Percentiles rank a stretch among this genome's conserved stretches.
Evolutionary conservation across 345 rosid genomes (phyloP).

Genomic region (Kernera saxatilis): DNA sequence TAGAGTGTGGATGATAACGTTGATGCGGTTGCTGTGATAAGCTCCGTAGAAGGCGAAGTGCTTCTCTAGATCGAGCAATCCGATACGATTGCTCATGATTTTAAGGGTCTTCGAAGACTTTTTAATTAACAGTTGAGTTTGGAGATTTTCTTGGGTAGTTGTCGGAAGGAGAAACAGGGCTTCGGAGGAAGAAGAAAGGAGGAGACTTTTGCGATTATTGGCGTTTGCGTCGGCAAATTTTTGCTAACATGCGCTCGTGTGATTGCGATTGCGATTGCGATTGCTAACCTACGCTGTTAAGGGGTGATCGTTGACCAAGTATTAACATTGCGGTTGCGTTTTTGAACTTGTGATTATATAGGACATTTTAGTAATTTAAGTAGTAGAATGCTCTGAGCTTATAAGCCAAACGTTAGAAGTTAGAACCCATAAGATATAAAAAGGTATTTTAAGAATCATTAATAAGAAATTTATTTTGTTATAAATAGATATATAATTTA

Average conservation of each 20-base stretch:
- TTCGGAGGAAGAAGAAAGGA: not conserved
- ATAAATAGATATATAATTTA: no score
- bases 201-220: not conserved
- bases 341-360: not conserved
- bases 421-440: no score
- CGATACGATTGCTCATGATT: constrained; percentile 32
- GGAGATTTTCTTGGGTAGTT: not conserved
- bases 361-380: not conserved
- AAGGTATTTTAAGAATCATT: no score
- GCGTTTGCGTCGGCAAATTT: not conserved
- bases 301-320: not conserved
- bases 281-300: not conserved
- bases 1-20: constrained; percentile 56
- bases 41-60: constrained; percentile 87
- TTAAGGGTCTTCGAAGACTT: not conserved
- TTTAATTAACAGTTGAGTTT: not conserved
- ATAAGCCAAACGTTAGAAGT: not conserved
- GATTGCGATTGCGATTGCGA: not conserved
- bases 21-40: constrained; percentile 63
- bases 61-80: constrained; percentile 66
- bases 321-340: not conserved
- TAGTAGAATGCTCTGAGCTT: not conserved
- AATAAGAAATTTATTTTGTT: no score
- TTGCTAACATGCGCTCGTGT: not conserved
- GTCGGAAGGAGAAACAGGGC: no score